These are phyloP conservation scores for Sporothrix globosa DNA, from an alignment of 2,329 filamentous ascomycete species.

Conservation along the genomic window DNA sequence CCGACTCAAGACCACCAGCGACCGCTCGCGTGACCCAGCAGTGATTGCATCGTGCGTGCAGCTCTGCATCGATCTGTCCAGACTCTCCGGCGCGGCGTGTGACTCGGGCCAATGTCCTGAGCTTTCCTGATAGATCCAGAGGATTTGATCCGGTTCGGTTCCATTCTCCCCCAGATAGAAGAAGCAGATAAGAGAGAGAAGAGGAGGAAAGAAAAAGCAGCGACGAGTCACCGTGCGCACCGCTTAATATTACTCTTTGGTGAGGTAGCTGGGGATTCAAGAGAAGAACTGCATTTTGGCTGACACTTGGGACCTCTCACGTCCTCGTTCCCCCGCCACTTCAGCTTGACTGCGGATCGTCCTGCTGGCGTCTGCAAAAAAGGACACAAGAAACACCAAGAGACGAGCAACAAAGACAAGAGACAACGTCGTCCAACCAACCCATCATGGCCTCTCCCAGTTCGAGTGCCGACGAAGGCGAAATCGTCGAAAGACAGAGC, in stretches of 20 bases:
- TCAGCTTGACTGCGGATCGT: conserved; percentile 32
- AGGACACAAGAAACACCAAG: conserved; percentile 3
- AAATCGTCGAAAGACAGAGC: conserved; percentile 73
- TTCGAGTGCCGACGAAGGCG: conserved; percentile 80
- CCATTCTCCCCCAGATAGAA: conserved; percentile 12
- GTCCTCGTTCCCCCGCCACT: conserved; percentile 32
- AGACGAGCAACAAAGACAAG: not conserved
- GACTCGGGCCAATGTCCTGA: conserved; percentile 37
- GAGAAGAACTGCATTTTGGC: conserved; percentile 28
- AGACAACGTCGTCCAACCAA: not conserved
- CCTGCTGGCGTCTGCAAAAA: conserved; percentile 34
- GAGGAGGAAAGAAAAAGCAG: not conserved
- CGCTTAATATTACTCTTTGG: not conserved
- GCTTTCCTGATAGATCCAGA: conserved; percentile 37
- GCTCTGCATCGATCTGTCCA: conserved; percentile 4
- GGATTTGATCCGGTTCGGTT: conserved; percentile 42
- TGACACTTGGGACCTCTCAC: conserved; percentile 33
- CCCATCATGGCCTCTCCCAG: conserved; percentile 42
- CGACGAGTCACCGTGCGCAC: not conserved
- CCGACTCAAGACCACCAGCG: not conserved
- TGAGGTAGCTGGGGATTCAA: not conserved
- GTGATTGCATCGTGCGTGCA: not conserved
- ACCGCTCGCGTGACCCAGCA: conserved; percentile 6
- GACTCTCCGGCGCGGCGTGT: conserved; percentile 19
- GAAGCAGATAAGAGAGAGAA: not conserved